Evolutionary conservation across 176 grass and related monocot genomes (phyloP), one percentile per base, ranked within the genome.

Genomic region (Ampelocalamus luodianensis): DNA sequence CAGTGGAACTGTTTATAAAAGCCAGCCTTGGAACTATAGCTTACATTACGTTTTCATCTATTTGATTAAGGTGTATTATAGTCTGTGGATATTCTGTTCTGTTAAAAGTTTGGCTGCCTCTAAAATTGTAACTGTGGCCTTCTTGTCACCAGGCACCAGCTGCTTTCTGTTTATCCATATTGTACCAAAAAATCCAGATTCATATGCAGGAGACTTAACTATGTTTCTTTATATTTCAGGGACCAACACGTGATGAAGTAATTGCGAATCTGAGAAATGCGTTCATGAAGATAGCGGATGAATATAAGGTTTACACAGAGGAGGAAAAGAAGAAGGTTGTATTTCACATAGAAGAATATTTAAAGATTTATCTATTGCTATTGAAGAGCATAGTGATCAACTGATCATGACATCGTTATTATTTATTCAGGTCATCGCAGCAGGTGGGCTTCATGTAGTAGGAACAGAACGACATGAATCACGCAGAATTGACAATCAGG

Each of bases 401-500:
- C 20, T 48, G 18, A 54, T 79, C 61, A 83, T 29, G 38, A 15
- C 16, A 29, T 81, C 27, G 5, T 50, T 74, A 48, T 79, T 36
- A 79, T 78, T 86, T 72, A 46, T 90, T 85, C 85, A 98, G 96
- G 91, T 93, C 50, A 92, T 98, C 79, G 81, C 88, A 34, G 90
- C 91, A 85, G 96, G 96, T 83, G 96, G 96, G 65, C 93, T 98
- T 82, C 96, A 98, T 74, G 96, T 98, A 51, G 91, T 93, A 58
- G 96, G 96, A 24, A 92, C 96, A 83, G 96, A 98, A 89, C 93
- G 96, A 11, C 96, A 98, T 22, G 96, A 98, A 88, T 98, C 96
- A 20, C 96, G 96, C 46, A 89, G 96, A 90, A 98, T 98, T 78
- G 96, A 98, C 77, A 98, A 98, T 91, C 96, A 98, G 87, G 96